Evolutionary conservation across 192 early-diverging fungal genomes (phyloP), one percentile per base, ranked within the genome.

Genomic region (Umbelopsis sp.): DNA sequence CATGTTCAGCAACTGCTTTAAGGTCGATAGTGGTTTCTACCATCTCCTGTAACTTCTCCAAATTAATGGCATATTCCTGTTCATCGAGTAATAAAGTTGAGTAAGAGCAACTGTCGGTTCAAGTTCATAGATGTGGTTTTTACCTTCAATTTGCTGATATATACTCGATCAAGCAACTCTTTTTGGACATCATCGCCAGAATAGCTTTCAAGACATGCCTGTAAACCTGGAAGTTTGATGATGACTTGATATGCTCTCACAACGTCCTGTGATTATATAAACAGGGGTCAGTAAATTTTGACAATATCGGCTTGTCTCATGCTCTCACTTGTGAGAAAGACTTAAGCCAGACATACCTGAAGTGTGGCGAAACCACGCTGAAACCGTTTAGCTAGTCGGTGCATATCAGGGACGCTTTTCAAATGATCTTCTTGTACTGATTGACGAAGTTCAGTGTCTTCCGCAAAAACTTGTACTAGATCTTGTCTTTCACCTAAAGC

Each of bases 21-120:
- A 97, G 78, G 77, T 98, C 97, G 37, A 98, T 88, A 0, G 93
- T 95, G 7, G 91, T 91, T 76, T 98, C 97, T 8, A 97, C 93
- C 72, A 99, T 77, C 44, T 91, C 85, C 72, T 92, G 84, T 45
- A 95, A 78, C 16, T 88, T 89, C 22, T 79, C 80, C 16, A 97
- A 84, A 22, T 89, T 83, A 3, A 66, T 70, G 16, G 71, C 71
- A 71, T 83, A 76, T 72, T 88, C 81, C 74, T 86, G 61, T 33
- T 20, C n/a, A 25, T 7, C 7, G 30, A 16, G 41, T 64, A 30
- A 27, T 15, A 27, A 30, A 30, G 27, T 30, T 30, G 1, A 30
- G 27, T 30, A 30, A 3, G 27, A 30, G 27, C 27, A 30, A 3
- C 27, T 30, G 1, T 30, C 27, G 27, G 44, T 27, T 30, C 22